A percentile compares a stretch with the other conserved stretches of the same genome.
Evolutionary conservation across 352 stramenopile genomes (phyloP).

Genomic region (Thalassiosira gravida): DNA sequence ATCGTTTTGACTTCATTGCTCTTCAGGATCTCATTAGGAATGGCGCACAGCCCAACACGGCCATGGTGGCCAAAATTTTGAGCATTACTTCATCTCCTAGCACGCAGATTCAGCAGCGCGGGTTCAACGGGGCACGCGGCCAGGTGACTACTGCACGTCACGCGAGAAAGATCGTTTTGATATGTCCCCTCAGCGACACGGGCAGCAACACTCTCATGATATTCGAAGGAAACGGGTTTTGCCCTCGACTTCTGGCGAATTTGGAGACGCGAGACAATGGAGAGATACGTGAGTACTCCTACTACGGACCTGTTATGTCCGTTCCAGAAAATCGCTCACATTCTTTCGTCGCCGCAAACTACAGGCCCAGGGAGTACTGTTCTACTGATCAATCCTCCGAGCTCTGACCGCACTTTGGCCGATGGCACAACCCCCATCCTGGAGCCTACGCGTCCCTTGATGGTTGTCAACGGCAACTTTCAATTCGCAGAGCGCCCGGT

Average conservation of each 20-base stretch:
- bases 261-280: neutral
- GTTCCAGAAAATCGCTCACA: neutral
- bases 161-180: neutral
- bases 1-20: too few relatives aligned
- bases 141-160: conserved; percentile 5
- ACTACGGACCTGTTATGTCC: neutral
- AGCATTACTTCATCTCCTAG: neutral
- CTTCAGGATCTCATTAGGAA: too few relatives aligned
- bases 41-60: neutral
- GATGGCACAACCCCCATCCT: conserved; percentile 6
- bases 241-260: neutral
- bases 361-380: conserved; percentile 10
- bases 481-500: conserved; percentile 2
- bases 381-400: conserved; percentile 7
- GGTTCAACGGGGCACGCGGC: neutral
- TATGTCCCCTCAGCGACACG: neutral
- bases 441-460: conserved; percentile 4
- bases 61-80: neutral
- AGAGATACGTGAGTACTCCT: neutral
- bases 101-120: conserved; percentile 11
- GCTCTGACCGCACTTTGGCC: neutral
- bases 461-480: conserved; percentile 8
- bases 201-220: neutral
- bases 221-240: neutral
- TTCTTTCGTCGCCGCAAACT: neutral